These are phyloP conservation scores for Elsinoe arachidis DNA, from an alignment of 2,329 filamentous ascomycete genomes.

Conservation along the genomic window DNA sequence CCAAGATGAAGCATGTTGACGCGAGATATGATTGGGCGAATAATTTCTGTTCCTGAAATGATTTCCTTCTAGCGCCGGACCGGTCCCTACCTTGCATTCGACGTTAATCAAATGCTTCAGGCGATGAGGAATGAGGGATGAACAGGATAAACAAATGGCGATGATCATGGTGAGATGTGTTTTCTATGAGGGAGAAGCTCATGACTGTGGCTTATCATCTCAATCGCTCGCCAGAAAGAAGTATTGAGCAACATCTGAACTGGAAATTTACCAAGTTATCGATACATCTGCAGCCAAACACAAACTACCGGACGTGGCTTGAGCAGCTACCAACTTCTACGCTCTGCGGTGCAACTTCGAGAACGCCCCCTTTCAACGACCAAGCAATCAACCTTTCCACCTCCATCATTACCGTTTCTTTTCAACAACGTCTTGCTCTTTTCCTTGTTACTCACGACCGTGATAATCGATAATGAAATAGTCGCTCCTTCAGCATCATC, in stretches of 20 bases:
- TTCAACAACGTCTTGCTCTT: neutral
- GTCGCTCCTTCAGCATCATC: neutral
- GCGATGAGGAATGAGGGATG: neutral
- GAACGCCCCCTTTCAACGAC: constrained; percentile 12
- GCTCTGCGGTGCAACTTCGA: neutral
- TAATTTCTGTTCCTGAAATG: constrained; percentile 2
- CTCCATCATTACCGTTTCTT: constrained; percentile 10
- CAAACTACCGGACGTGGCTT: constrained; percentile 9
- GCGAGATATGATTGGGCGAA: neutral
- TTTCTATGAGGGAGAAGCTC: too few relatives aligned
- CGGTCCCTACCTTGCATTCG: neutral
- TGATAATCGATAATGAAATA: constrained; percentile 21
- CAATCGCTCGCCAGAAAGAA: too few relatives aligned
- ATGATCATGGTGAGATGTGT: too few relatives aligned
- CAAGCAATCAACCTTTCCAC: constrained; percentile 6
- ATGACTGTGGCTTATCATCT: too few relatives aligned
- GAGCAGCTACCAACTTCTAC: constrained; percentile 9
- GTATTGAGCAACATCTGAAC: neutral
- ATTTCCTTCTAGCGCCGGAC: constrained; percentile 3
- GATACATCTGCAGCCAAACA: constrained; percentile 7
- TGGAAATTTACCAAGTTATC: neutral
- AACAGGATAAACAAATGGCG: neutral
- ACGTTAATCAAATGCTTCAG: neutral
- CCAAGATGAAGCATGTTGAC: neutral
- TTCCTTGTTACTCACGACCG: constrained; percentile 4